phyloP scores from a whole-genome alignment of 495 filamentous ascomycete species.

The Xylaria curta region DNA sequence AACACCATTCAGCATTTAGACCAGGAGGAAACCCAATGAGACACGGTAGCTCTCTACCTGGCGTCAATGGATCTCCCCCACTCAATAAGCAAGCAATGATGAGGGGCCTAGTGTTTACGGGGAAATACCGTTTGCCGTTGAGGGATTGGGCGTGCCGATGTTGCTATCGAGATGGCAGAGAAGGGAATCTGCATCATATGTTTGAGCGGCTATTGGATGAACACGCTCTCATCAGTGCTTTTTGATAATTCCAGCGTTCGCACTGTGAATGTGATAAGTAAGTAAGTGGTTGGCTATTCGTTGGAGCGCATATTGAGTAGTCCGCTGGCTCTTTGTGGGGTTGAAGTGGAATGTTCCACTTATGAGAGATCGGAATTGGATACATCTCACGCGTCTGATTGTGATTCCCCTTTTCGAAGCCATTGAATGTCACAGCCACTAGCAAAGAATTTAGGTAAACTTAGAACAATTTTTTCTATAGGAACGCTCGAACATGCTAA shows the following conservation, averaged over 20 bases:
- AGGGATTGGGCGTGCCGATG: not conserved
- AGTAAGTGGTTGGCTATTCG: not conserved
- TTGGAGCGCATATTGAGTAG: conserved; percentile 1
- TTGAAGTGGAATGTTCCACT: not conserved
- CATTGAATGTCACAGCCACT: not conserved
- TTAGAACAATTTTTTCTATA: not conserved
- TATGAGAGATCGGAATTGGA: not conserved
- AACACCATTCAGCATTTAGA: not conserved
- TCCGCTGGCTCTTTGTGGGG: not conserved
- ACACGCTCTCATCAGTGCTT: not conserved
- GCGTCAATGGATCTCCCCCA: not conserved
- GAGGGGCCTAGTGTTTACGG: conserved; percentile 1
- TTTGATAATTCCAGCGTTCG: not conserved
- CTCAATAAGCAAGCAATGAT: not conserved
- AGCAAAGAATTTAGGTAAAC: not conserved
- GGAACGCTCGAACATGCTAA: not conserved
- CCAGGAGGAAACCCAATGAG: not conserved
- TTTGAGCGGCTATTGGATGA: not conserved
- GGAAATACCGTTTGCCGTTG: not conserved
- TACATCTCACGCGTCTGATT: not conserved
- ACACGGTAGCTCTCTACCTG: not conserved
- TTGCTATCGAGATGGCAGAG: not conserved
- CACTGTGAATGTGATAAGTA: not conserved
- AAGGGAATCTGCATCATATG: not conserved
- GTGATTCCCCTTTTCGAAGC: not conserved